Percentiles rank a stretch among this genome's conserved stretches.
Conservation (phyloP, 768 basidiomycete genomes). For the Boletus speciosus region DNA sequence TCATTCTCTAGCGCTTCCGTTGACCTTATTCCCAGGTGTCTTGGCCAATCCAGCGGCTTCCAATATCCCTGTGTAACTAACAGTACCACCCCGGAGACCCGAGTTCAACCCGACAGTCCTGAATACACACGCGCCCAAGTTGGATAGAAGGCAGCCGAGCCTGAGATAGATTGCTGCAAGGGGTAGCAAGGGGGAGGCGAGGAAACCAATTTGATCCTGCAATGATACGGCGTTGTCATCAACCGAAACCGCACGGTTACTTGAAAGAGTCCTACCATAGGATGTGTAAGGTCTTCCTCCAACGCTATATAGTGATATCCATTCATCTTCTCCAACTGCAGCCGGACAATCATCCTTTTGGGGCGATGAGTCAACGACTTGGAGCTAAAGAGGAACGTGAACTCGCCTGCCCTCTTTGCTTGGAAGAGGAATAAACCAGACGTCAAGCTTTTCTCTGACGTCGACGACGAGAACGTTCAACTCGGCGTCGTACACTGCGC, state of each 20-base stretch:
- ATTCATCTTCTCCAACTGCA: constrained; percentile 46
- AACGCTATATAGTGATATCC: constrained; percentile 43
- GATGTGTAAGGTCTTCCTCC: constrained; percentile 61
- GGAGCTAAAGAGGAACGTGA: neutral
- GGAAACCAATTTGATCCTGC: constrained; percentile 21
- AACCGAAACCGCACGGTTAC: neutral
- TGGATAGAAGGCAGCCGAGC: constrained; percentile 22
- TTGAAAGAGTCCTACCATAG: constrained; percentile 36
- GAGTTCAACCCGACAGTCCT: constrained; percentile 18
- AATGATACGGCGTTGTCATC: neutral
- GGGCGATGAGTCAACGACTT: neutral
- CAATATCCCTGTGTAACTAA: constrained; percentile 19
- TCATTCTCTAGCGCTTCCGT: constrained; percentile 16
- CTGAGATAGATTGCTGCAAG: constrained; percentile 10
- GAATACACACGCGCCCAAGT: constrained; percentile 21
- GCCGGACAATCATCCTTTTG: constrained; percentile 44
- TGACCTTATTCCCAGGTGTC: neutral
- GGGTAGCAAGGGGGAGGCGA: constrained; percentile 23
- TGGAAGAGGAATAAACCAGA: constrained; percentile 49
- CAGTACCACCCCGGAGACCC: constrained; percentile 18
- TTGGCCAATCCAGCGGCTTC: constrained; percentile 18
- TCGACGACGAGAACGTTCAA: constrained; percentile 47
- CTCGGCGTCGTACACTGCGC: constrained; percentile 47
- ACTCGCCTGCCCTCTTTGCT: constrained; percentile 46
- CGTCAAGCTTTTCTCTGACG: constrained; percentile 36